A percentile compares a stretch with the other conserved stretches of the same genome.
These are phyloP conservation scores for Aspergillus udagawae DNA, from an alignment of 2,329 filamentous ascomycete genomes.

Conservation along the genomic window DNA sequence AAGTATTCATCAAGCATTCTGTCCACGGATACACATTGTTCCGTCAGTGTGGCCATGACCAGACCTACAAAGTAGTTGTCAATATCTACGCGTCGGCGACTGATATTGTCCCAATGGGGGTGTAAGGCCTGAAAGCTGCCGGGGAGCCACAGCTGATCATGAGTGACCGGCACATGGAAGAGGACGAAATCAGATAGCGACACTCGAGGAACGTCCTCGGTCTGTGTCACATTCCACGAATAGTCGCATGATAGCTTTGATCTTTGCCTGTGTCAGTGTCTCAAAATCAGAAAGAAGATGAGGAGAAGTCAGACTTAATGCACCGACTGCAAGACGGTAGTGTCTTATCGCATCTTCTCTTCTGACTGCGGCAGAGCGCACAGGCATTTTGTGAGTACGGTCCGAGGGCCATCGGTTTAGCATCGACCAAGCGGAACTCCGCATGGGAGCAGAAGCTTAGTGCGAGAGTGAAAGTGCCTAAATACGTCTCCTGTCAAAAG, in stretches of 20 bases:
- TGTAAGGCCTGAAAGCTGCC: slow-evolving; percentile 1
- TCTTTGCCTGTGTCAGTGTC: neutral
- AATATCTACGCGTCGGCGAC: neutral
- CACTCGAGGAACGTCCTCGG: neutral
- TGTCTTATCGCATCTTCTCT: slow-evolving; percentile 2
- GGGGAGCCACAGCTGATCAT: neutral
- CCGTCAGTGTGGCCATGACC: neutral
- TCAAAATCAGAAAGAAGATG: neutral
- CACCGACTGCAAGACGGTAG: slow-evolving; percentile 1
- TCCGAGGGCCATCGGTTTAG: neutral
- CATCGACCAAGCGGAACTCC: neutral
- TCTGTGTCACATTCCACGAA: neutral
- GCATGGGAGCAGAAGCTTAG: too few relatives aligned
- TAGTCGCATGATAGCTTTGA: neutral
- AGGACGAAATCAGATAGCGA: neutral
- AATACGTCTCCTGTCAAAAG: too few relatives aligned
- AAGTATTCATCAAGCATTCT: neutral
- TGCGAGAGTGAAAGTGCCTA: too few relatives aligned
- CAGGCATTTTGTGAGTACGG: neutral
- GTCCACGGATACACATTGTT: neutral
- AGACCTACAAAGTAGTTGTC: neutral
- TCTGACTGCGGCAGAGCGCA: neutral
- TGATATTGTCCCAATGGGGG: neutral
- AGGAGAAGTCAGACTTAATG: neutral
- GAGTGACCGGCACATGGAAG: neutral